phyloP scores from a whole-genome alignment of 768 basidiomycete species.

The Ramaria sp. region DNA sequence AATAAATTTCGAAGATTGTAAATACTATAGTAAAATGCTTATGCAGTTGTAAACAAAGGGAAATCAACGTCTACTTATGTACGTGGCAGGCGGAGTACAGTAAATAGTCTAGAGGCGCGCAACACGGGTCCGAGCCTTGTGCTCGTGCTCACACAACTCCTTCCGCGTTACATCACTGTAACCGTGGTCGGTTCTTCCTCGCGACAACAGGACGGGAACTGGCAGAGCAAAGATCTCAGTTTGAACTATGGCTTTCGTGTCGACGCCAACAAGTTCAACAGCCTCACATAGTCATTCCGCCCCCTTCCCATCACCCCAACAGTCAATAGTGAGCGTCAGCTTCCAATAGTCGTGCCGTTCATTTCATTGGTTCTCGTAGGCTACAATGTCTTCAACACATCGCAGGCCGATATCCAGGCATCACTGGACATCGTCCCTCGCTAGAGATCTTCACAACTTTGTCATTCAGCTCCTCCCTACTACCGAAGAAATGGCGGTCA shows the following conservation, averaged over 20 bases:
- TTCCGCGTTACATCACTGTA: neutral
- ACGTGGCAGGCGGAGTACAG: neutral
- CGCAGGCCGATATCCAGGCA: conserved; percentile 4
- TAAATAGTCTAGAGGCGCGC: conserved; percentile 1
- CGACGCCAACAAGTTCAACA: neutral
- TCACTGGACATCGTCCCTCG: conserved; percentile 3
- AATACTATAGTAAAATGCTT: too few species aligned
- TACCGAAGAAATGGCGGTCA: conserved; percentile 80
- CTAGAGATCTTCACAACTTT: conserved; percentile 37
- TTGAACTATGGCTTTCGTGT: neutral
- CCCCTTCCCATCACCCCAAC: conserved; percentile 1
- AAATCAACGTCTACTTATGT: neutral
- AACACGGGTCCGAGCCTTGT: neutral
- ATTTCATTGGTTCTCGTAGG: neutral
- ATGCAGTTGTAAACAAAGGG: too few species aligned
- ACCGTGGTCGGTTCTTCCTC: neutral
- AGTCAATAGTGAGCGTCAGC: neutral
- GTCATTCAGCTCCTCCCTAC: conserved; percentile 88
- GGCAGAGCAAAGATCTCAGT: neutral
- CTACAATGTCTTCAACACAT: neutral
- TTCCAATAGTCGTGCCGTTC: neutral
- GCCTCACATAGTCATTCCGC: neutral
- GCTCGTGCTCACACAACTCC: neutral
- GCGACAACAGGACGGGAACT: neutral
- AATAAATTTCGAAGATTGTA: too few species aligned